Evolutionary conservation across 225 moss, liverwort and hornwort species (phyloP), one percentile per base, ranked within the genome.

Genomic region (Climacium dendroides): DNA sequence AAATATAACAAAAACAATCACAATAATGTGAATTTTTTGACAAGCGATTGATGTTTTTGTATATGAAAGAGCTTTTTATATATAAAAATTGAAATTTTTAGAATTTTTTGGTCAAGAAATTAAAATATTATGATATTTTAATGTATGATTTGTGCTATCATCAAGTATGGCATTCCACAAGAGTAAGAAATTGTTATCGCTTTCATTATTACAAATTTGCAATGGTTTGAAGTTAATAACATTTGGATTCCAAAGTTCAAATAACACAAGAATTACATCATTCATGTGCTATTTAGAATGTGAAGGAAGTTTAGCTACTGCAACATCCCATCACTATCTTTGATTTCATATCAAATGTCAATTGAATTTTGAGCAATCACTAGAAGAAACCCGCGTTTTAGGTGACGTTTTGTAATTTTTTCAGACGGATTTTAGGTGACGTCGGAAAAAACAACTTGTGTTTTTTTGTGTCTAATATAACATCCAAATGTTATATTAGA

Each of bases 121-220:
- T 10, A 11, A 10, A n/a, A n/a, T n/a, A 66, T 20, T n/a, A 3
- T 12, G 4, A 67, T 67, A 22, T 22, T 67, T 11, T 23, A 6
- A 23, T 37, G 23, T 13, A 11, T 6, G 8, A 65, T n/a, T 9
- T 19, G 10, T 6, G 2, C 4, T 61, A 19, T 61, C 34, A 39
- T 69, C 4, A 7, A 39, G 5, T 11, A 69, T 37, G 23, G 13
- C 15, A 70, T 70, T 70, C 41, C 25, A 25, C 5, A 41, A 25
- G 15, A 26, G 0, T 2, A 8, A 8, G 10, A 71, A 16, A 16
- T 28, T 71, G 1, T 16, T 43, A 2, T 2, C 2, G 8, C 15
- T 70, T 39, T 26, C 3, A 45, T 43, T 16, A 71, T 9, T 28
- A 26, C 1, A 45, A 71, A 43, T 43, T 28, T 43, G 43, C 2